Evolutionary conservation across 805 yeast genomes (phyloP), one percentile per base, ranked within the genome.

Genomic region (Wickerhamomyces rabaulensis): DNA sequence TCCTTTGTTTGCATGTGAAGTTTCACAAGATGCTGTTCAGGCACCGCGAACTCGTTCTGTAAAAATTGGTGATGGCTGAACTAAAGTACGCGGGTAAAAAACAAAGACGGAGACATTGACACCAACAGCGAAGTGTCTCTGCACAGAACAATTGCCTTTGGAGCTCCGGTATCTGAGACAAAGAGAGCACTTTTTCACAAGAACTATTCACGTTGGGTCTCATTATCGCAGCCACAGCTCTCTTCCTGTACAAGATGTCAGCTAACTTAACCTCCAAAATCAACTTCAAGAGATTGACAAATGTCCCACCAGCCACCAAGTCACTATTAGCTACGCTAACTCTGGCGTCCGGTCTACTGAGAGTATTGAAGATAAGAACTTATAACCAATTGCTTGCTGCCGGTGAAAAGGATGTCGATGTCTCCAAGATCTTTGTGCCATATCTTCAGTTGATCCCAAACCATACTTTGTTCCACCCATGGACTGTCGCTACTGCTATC

Each of bases 401-500:
- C 2, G 62, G 59, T 9, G 52, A 53, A 23, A 48, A 59, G 6
- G 57, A 59, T 22, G 46, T 66, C 20, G 49, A 56, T n/a, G 68
- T 72, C 48, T 68, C 67, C 39, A 68, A 70, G 26, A 67, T 82
- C 27, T 60, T 70, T 17, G 74, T 80, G 7, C 89, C 87, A 1
- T 66, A 66, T 35, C 55, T 85, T 38, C 89, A 86, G 63, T 68
- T 85, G 63, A 76, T 85, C 6, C 91, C 92, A 12, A 64, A 72
- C 22, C 68, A 72, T 44, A 70, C 81, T 0, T 54, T 82, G 4
- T 68, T 65, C 45, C 69, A 79, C 51, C 90, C 90, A 6, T 80
- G 87, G 84, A 84, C 84, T 1, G 54, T 84, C 2, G 59, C 77
- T 25, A 73, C 83, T 3, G 74, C 87, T 1, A 76, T 84, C n/a